Evolutionary conservation across 192 early-diverging fungal species (phyloP).

Genomic region (Helicostylum pulchrum): DNA sequence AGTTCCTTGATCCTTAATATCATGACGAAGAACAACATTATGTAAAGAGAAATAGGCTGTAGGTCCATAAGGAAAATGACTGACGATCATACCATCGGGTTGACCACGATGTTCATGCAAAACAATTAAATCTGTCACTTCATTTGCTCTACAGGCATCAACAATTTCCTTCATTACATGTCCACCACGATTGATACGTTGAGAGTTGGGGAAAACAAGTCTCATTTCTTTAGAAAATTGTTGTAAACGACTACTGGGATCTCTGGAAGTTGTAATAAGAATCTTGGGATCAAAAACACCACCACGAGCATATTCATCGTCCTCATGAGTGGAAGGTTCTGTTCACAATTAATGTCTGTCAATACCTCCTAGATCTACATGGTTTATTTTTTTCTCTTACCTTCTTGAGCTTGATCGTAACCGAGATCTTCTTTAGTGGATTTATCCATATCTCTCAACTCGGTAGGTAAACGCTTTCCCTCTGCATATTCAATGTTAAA

Average conservation of each 20-base stretch:
- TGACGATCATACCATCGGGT: slow-evolving; percentile 93
- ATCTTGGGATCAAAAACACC: slow-evolving; percentile 95
- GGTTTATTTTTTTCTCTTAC: slow-evolving; percentile 33
- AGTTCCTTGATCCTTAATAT: slow-evolving; percentile 94
- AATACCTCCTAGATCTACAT: neutral
- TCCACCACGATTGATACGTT: slow-evolving; percentile 96
- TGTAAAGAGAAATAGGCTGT: slow-evolving; percentile 97
- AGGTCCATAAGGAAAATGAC: slow-evolving; percentile 96
- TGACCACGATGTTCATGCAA: slow-evolving; percentile 94
- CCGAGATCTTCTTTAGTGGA: slow-evolving; percentile 73
- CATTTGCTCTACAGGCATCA: slow-evolving; percentile 90
- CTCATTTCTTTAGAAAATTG: slow-evolving; percentile 99
- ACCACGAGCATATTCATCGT: slow-evolving; percentile 96
- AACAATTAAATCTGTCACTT: slow-evolving; percentile 94
- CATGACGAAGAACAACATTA: slow-evolving; percentile 96
- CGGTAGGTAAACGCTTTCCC: slow-evolving; percentile 84
- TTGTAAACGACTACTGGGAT: slow-evolving; percentile 86
- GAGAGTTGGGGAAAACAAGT: slow-evolving; percentile 91
- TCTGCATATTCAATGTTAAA: slow-evolving; percentile 43
- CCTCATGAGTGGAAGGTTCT: slow-evolving; percentile 77
- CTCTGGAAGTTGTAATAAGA: slow-evolving; percentile 93
- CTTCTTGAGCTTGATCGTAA: slow-evolving; percentile 85
- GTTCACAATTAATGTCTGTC: neutral
- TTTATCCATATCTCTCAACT: slow-evolving; percentile 76
- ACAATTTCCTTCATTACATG: slow-evolving; percentile 96